Evolutionary conservation across 2,329 filamentous ascomycete genomes (phyloP), one percentile per base, ranked within the genome.

Genomic region (Penicillium sp.): DNA sequence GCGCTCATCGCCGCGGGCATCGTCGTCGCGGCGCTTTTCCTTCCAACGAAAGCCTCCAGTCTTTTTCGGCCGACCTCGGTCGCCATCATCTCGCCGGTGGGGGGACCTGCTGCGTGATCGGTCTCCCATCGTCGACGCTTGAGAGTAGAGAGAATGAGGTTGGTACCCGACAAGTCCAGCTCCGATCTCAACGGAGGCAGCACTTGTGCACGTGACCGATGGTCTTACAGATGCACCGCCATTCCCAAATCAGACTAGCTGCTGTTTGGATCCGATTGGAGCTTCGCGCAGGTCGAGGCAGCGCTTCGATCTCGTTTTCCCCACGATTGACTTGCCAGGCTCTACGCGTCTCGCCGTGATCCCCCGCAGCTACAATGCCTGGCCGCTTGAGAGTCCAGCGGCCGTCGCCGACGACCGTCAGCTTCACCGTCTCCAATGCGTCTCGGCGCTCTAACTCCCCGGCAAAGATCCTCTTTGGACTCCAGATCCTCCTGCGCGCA

Each of bases 371-470:
- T 53, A 68, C 60, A 44, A 89, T 90, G 87, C 79, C 89, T 59
- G 82, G 81, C 34, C 83, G 66, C 51, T 69, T 75, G 24, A 66
- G 63, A 36, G 54, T 69, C 36, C 66, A 68, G 46, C 72, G 72
- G 55, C 89, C 90, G 43, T 92, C 94, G 20, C 87, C 90, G 40
- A 95, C 91, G 2, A 96, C 94, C n/a, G 86, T 90, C 68, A 88
- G 90, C 60, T 97, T 93, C 80, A 95, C 89, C 24, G 90, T 97
- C 49, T 94, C 92, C 29, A 97, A 92, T 51, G 84, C 85, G 37
- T 84, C 89, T 10, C 66, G 71, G 10, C 74, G 72, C 29, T 70
- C 69, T 8, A 80, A 76, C 13, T 64, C 80, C 26, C 65, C 78
- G 12, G 74, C 80, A 10, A 76, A 72, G 50, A 51, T 78, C 40